phyloP scores from a whole-genome alignment of 306 rosid species.

The Castanopsis chinensis region DNA sequence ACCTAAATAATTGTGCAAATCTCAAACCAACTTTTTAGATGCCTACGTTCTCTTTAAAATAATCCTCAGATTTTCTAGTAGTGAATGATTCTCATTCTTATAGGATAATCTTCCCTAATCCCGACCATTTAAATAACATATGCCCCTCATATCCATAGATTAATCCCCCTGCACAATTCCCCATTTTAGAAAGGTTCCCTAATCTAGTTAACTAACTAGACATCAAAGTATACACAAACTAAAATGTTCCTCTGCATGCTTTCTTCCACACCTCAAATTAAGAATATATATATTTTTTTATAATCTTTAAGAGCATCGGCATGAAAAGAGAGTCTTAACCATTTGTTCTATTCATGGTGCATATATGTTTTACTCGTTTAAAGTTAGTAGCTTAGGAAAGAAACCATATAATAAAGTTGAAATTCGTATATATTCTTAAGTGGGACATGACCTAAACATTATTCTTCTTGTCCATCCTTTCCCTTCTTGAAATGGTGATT shows the following conservation, averaged over 20 bases:
- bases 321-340: not conserved
- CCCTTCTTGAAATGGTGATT: slow-evolving; percentile 49
- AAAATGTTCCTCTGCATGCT: too few species aligned
- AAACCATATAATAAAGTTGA: slow-evolving; percentile 28
- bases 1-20: not conserved
- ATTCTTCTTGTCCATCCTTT: slow-evolving; percentile 44
- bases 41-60: slow-evolving; percentile 21
- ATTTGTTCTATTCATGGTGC: not conserved
- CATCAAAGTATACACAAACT: too few species aligned
- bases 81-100: not conserved
- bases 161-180: not conserved
- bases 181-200: not conserved
- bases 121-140: not conserved
- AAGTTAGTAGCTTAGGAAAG: slow-evolving; percentile 8
- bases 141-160: not conserved
- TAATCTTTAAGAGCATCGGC: not conserved
- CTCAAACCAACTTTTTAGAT: slow-evolving; percentile 10
- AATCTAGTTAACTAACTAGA: too few species aligned
- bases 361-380: not conserved
- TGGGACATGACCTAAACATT: slow-evolving; percentile 35
- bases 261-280: too few species aligned
- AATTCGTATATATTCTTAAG: slow-evolving; percentile 41
- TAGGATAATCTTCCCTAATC: slow-evolving; percentile 7
- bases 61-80: not conserved
- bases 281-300: too few species aligned